Evolutionary conservation across 2,329 filamentous ascomycete genomes (phyloP), one percentile per base, ranked within the genome.

Genomic region (Exophiala calicioides): DNA sequence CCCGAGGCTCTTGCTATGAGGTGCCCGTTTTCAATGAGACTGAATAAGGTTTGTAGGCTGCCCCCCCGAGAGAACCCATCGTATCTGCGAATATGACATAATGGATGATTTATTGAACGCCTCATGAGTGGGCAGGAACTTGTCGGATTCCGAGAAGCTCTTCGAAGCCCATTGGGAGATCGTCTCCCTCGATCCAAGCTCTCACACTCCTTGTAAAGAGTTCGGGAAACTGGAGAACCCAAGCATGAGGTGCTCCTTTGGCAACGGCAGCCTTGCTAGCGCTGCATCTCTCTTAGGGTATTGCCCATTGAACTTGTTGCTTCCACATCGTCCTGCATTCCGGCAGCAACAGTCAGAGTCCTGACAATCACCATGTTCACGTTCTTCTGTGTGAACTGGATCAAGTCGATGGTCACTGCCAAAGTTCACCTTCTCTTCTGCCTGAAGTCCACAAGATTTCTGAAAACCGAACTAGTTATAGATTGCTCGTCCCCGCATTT

Each of bases 191-290:
- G 20, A 32, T 40, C 45, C 26, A 43, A 6, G 38, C 33, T 21
- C 10, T 24, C 16, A 48, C 19, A 20, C 19, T 29, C 13, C 32
- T 7, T 23, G 44, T 31, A 37, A 37, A 43, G n/a, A 42, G 38
- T 23, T 47, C 12, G 13, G 37, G 44, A 29, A 42, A 32, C 13
- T 32, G 32, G 19, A 38, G 13, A 19, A 32, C 27, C 39, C 38
- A 43, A 19, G 38, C 10, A 48, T 48, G 45, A 20, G 26, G 18
- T 8, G 26, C 24, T 9, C 19, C 29, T 30, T 15, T 30, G 4
- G 44, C 38, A 23, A 23, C 18, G 9, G 26, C 45, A 5, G 38
- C 38, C 26, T 19, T 43, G 38, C 45, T 48, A 8, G 16, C 32
- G 6, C 16, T 15, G 18, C 21, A 34, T 5, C 32, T 19, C 10